Percentiles rank a stretch among this genome's conserved stretches.
These are phyloP conservation scores for Elsinoe necatrix DNA, from an alignment of 2,329 filamentous ascomycete genomes.

Conservation along the genomic window DNA sequence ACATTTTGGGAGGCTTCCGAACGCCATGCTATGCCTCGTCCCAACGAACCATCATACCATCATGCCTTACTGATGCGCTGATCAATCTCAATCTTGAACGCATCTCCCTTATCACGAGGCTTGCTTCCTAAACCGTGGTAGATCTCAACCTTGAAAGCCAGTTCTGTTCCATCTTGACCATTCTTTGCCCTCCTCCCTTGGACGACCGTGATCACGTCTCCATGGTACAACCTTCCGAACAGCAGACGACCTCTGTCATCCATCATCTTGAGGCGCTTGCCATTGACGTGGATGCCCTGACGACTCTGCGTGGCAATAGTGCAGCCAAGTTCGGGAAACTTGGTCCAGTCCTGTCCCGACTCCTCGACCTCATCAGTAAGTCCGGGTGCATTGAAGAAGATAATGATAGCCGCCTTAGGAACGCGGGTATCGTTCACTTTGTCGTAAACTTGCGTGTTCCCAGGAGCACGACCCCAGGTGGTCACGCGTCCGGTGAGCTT, in stretches of 20 bases:
- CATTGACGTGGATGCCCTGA: constrained; percentile 69
- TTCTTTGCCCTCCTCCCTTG: constrained; percentile 32
- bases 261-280: constrained; percentile 52
- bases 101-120: background rate
- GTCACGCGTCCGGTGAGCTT: constrained; percentile 58
- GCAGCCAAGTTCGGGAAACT: constrained; percentile 49
- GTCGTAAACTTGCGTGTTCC: constrained; percentile 61
- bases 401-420: constrained; percentile 71
- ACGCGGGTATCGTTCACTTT: constrained; percentile 59
- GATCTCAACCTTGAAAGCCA: constrained; percentile 39
- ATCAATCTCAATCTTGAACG: constrained; percentile 9
- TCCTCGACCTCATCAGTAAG: constrained; percentile 48
- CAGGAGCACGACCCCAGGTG: constrained; percentile 65
- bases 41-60: background rate
- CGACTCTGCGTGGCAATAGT: constrained; percentile 75
- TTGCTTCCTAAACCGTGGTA: constrained; percentile 32
- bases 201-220: constrained; percentile 70
- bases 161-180: constrained; percentile 16
- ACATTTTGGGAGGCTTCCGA: background rate
- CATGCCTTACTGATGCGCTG: background rate
- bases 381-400: constrained; percentile 64
- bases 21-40: background rate
- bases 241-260: constrained; percentile 43
- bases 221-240: constrained; percentile 63
- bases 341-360: constrained; percentile 46